Percentiles rank a stretch among this genome's conserved stretches.
These are phyloP conservation scores for Neurospora tetraspora DNA, from an alignment of 495 filamentous ascomycete species.

Conservation along the genomic window DNA sequence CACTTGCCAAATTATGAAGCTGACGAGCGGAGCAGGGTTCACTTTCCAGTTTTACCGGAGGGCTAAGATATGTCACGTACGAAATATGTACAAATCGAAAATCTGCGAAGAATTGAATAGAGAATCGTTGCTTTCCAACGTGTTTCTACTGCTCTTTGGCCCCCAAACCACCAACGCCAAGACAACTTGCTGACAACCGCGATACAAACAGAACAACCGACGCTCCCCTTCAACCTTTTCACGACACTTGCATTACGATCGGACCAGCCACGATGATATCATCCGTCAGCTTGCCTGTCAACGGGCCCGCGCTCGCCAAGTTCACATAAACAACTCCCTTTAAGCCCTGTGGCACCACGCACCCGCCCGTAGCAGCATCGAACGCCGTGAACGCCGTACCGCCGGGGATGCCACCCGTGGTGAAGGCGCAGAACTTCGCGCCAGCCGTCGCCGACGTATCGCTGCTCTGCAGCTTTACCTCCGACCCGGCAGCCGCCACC, in stretches of 20 bases:
- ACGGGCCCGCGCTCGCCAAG: slow-evolving; percentile 34
- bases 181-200: neutral
- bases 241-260: slow-evolving; percentile 41
- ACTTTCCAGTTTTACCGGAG: neutral
- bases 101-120: neutral
- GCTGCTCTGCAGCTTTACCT: slow-evolving; percentile 31
- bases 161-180: neutral
- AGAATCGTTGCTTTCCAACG: neutral
- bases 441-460: slow-evolving; percentile 20
- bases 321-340: slow-evolving; percentile 47
- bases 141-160: neutral
- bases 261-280: slow-evolving; percentile 43
- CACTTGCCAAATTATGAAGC: neutral
- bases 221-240: slow-evolving; percentile 8
- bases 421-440: slow-evolving; percentile 47
- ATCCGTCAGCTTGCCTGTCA: slow-evolving; percentile 35
- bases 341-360: slow-evolving; percentile 38
- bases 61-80: neutral
- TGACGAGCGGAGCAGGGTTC: neutral
- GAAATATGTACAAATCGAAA: neutral
- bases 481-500: slow-evolving; percentile 27
- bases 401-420: slow-evolving; percentile 38
- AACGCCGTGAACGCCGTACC: slow-evolving; percentile 45
- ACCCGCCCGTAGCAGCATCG: slow-evolving; percentile 30
- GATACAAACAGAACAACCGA: neutral